Conservation (phyloP, 306 rosid species). For the Biancaea sappan region DNA sequence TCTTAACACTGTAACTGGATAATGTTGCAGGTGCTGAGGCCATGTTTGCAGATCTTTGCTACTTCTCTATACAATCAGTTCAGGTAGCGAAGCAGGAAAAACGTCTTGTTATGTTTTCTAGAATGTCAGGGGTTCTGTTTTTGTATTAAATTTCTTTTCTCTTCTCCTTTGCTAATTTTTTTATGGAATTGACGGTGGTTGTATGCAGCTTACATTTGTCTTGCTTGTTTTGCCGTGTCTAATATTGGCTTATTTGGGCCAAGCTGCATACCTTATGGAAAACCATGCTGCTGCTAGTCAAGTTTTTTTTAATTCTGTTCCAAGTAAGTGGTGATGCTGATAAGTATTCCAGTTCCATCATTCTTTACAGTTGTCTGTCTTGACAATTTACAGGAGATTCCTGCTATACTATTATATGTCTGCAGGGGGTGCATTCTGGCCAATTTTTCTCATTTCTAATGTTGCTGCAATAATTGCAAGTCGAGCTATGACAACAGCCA, state of each 20-base stretch:
- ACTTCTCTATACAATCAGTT: constrained; percentile 89
- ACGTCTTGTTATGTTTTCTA: constrained; percentile 17
- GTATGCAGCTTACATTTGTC: constrained; percentile 90
- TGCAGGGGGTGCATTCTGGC: constrained; percentile 88
- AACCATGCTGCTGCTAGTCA: constrained; percentile 62
- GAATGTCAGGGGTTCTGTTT: constrained; percentile 18
- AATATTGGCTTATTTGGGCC: constrained; percentile 96
- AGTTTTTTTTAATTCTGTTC: constrained; percentile 79
- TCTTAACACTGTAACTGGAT: constrained; percentile 20
- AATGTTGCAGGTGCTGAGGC: constrained; percentile 92
- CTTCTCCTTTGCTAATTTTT: constrained; percentile 18
- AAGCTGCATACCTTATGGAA: constrained; percentile 92
- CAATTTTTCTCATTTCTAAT: constrained; percentile 71
- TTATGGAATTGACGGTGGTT: constrained; percentile 36
- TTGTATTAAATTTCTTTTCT: constrained; percentile 10
- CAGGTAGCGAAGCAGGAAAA: constrained; percentile 61
- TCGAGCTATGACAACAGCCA: constrained; percentile 97
- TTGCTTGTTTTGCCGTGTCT: constrained; percentile 96
- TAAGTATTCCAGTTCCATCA: constrained; percentile 14
- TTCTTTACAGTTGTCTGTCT: constrained; percentile 36
- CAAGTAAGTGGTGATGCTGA: constrained; percentile 67
- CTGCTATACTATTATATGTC: constrained; percentile 36
- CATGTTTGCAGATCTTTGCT: constrained; percentile 98
- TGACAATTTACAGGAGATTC: constrained; percentile 28
- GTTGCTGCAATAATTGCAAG: constrained; percentile 94